Evolutionary conservation across 2,329 filamentous ascomycete species (phyloP).

Genomic region (Anisogramma anomala): DNA sequence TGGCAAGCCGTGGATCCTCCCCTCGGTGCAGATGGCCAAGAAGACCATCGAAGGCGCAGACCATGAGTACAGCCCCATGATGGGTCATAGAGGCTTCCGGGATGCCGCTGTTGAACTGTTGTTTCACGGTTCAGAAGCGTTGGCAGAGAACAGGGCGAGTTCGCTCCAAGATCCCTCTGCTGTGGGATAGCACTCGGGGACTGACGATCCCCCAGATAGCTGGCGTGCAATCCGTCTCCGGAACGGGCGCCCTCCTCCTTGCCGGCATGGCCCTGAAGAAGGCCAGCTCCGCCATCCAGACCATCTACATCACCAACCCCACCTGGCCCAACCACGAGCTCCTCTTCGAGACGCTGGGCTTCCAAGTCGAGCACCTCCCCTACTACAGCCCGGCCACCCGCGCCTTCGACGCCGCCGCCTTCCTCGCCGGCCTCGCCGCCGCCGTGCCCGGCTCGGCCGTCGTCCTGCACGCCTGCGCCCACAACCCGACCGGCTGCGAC

Average conservation of each 20-base stretch:
- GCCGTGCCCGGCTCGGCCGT: slow-evolving; percentile 21
- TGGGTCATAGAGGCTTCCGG: slow-evolving; percentile 23
- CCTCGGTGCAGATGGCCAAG: slow-evolving; percentile 23
- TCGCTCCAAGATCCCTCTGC: background rate
- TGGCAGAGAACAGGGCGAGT: slow-evolving; percentile 22
- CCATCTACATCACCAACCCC: slow-evolving; percentile 28
- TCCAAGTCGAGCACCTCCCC: slow-evolving; percentile 22
- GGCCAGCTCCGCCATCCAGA: slow-evolving; percentile 18
- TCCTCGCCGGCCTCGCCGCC: slow-evolving; percentile 19
- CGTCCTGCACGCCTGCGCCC: slow-evolving; percentile 31
- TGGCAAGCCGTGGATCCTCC: slow-evolving; percentile 28
- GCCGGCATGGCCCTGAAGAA: slow-evolving; percentile 24
- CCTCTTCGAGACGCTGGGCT: slow-evolving; percentile 25
- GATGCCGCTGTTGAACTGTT: slow-evolving; percentile 23
- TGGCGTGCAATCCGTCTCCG: slow-evolving; percentile 26
- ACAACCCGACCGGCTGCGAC: slow-evolving; percentile 32
- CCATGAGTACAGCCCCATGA: slow-evolving; percentile 29
- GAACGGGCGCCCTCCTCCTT: slow-evolving; percentile 29
- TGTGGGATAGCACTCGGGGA: background rate
- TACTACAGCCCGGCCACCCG: slow-evolving; percentile 28
- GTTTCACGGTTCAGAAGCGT: slow-evolving; percentile 19
- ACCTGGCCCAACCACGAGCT: slow-evolving; percentile 32
- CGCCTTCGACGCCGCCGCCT: slow-evolving; percentile 23
- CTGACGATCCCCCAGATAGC: slow-evolving; percentile 3
- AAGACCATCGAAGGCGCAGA: slow-evolving; percentile 15